phyloP scores from a whole-genome alignment of 805 yeast species.

The Tetrapisispora namnaoensis region DNA sequence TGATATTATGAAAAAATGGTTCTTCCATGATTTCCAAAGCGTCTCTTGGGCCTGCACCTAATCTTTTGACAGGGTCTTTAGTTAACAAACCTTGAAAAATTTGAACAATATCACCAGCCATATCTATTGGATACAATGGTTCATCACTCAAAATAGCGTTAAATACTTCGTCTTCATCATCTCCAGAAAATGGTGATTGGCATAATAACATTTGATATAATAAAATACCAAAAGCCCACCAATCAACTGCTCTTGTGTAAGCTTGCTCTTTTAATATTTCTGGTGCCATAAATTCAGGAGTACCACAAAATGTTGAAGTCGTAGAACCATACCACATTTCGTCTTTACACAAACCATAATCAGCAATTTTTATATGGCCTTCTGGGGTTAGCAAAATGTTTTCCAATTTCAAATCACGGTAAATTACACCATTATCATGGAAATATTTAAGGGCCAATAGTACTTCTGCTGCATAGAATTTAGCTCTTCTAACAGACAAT shows the following conservation, averaged over 20 bases:
- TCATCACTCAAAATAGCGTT: constrained; percentile 95
- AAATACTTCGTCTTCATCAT: constrained; percentile 92
- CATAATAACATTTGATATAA: constrained; percentile 93
- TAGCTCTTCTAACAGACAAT: constrained; percentile 84
- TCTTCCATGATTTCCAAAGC: constrained; percentile 93
- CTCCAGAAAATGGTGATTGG: constrained; percentile 96
- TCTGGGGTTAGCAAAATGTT: constrained; percentile 79
- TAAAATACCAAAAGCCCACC: constrained; percentile 99
- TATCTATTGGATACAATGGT: constrained; percentile 90
- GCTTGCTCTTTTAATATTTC: constrained; percentile 89
- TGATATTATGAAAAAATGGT: constrained; percentile 81
- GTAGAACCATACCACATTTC: constrained; percentile 78
- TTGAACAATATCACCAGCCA: constrained; percentile 95
- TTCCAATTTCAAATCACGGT: constrained; percentile 92
- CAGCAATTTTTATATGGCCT: constrained; percentile 95
- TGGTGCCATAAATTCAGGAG: constrained; percentile 99
- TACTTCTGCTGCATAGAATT: constrained; percentile 96
- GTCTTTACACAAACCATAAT: constrained; percentile 95
- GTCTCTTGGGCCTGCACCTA: constrained; percentile 82
- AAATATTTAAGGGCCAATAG: constrained; percentile 81
- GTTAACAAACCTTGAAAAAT: constrained; percentile 84
- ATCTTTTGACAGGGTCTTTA: constrained; percentile 73
- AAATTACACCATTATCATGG: constrained; percentile 92
- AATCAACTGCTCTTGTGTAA: constrained; percentile 90
- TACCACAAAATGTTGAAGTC: constrained; percentile 94